Evolutionary conservation across 1,284 basidiomycete species (phyloP).

Genomic region (Sanghuangporus sanghuang): DNA sequence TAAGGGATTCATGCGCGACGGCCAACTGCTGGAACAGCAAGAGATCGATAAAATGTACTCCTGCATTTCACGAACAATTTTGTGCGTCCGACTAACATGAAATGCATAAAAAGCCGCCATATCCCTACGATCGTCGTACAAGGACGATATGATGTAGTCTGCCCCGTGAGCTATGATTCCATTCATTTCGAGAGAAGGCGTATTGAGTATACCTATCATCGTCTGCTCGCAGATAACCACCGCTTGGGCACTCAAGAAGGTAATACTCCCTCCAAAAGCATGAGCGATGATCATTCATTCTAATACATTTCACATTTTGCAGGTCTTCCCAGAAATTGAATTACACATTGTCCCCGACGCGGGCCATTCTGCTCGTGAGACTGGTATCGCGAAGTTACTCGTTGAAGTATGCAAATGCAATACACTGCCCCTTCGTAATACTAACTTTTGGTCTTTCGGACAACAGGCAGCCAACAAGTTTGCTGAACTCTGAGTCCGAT

Average conservation of each 20-base stretch:
- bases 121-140: slow-evolving; percentile 84
- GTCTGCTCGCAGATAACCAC: slow-evolving; percentile 54
- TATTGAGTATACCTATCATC: not conserved
- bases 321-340: slow-evolving; percentile 78
- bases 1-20: slow-evolving; percentile 85
- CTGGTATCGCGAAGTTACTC: slow-evolving; percentile 67
- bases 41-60: slow-evolving; percentile 87
- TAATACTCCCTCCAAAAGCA: slow-evolving; percentile 13
- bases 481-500: slow-evolving; percentile 30
- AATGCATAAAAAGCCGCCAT: slow-evolving; percentile 57
- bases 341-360: slow-evolving; percentile 85
- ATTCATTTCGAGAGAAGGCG: not conserved
- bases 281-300: not conserved
- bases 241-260: slow-evolving; percentile 75
- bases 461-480: slow-evolving; percentile 41
- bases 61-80: not conserved
- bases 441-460: not conserved
- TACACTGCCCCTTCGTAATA: not conserved
- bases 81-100: not conserved
- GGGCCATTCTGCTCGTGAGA: slow-evolving; percentile 84
- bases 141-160: slow-evolving; percentile 81
- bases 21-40: slow-evolving; percentile 79
- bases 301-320: not conserved
- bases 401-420: slow-evolving; percentile 51
- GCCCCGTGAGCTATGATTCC: slow-evolving; percentile 46